phyloP scores from a whole-genome alignment of 1,284 basidiomycete genomes.

The Papiliotrema nemorosa region DNA sequence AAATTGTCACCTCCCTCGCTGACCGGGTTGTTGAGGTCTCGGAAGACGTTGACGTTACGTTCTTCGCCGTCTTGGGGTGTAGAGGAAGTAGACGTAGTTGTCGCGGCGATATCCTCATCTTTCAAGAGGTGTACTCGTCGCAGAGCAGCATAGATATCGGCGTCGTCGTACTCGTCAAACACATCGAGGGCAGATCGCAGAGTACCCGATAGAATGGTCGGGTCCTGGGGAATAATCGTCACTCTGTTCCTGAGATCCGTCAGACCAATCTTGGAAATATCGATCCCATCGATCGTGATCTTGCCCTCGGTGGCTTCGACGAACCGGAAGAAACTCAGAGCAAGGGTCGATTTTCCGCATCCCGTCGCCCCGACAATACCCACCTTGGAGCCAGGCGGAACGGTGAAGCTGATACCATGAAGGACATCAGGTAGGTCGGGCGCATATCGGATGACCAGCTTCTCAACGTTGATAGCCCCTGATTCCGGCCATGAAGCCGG shows the following conservation, averaged over 20 bases:
- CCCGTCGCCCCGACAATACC: constrained; percentile 89
- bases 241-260: constrained; percentile 72
- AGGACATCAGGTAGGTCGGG: constrained; percentile 75
- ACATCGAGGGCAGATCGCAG: constrained; percentile 86
- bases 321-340: constrained; percentile 91
- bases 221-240: constrained; percentile 95
- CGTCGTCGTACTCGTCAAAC: constrained; percentile 80
- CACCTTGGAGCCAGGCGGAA: constrained; percentile 65
- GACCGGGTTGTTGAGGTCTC: constrained; percentile 75
- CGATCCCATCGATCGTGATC: constrained; percentile 79
- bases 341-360: constrained; percentile 70
- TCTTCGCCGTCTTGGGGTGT: constrained; percentile 52
- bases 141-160: constrained; percentile 81
- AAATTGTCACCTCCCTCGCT: constrained; percentile 76
- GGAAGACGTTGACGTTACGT: constrained; percentile 79
- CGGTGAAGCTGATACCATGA: constrained; percentile 72
- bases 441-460: constrained; percentile 81
- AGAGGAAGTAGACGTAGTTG: constrained; percentile 42
- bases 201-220: constrained; percentile 81
- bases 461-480: constrained; percentile 72
- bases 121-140: constrained; percentile 78
- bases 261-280: constrained; percentile 80
- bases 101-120: constrained; percentile 45
- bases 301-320: constrained; percentile 79
- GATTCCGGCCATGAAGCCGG: constrained; percentile 72